Conservation (phyloP, 495 filamentous ascomycete species). For the Trichoderma parareesei region DNA sequence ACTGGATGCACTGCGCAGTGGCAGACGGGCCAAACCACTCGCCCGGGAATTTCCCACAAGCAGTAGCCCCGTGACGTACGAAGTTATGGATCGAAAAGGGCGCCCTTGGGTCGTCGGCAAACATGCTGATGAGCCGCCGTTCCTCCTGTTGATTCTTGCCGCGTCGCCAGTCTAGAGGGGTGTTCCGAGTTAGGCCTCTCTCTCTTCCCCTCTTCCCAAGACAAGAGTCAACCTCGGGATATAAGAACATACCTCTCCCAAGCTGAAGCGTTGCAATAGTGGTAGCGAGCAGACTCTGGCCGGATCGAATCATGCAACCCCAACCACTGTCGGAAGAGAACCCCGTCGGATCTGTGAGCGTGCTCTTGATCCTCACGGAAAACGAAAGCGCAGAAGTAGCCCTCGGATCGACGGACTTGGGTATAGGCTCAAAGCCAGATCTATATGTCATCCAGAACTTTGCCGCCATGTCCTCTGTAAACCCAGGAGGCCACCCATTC, state of each 20-base stretch:
- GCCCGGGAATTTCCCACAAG: slow-evolving; percentile 89
- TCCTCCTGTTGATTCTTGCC: slow-evolving; percentile 53
- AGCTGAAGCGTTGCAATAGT: slow-evolving; percentile 60
- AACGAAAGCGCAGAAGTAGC: slow-evolving; percentile 72
- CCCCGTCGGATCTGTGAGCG: slow-evolving; percentile 68
- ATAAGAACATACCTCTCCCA: slow-evolving; percentile 60
- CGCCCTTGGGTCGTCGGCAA: slow-evolving; percentile 78
- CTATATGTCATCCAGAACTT: slow-evolving; percentile 96
- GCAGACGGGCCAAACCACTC: slow-evolving; percentile 99
- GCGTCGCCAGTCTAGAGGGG: slow-evolving; percentile 66
- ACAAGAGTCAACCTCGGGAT: not conserved
- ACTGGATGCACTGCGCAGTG: slow-evolving; percentile 94
- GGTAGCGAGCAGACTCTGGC: slow-evolving; percentile 88
- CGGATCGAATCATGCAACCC: slow-evolving; percentile 98
- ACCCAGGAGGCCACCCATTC: slow-evolving; percentile 74
- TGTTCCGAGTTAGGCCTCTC: slow-evolving; percentile 17
- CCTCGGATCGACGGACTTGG: slow-evolving; percentile 63
- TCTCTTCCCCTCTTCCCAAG: not conserved
- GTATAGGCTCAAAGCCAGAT: slow-evolving; percentile 75
- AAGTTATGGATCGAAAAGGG: slow-evolving; percentile 96
- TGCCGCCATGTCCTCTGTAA: slow-evolving; percentile 89
- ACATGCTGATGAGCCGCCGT: slow-evolving; percentile 65
- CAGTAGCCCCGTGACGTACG: slow-evolving; percentile 75
- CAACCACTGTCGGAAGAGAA: slow-evolving; percentile 95
- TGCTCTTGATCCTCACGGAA: slow-evolving; percentile 71